Conservation (phyloP, 176 grass and related monocot genomes). For the Urochloa ruziziensis region DNA sequence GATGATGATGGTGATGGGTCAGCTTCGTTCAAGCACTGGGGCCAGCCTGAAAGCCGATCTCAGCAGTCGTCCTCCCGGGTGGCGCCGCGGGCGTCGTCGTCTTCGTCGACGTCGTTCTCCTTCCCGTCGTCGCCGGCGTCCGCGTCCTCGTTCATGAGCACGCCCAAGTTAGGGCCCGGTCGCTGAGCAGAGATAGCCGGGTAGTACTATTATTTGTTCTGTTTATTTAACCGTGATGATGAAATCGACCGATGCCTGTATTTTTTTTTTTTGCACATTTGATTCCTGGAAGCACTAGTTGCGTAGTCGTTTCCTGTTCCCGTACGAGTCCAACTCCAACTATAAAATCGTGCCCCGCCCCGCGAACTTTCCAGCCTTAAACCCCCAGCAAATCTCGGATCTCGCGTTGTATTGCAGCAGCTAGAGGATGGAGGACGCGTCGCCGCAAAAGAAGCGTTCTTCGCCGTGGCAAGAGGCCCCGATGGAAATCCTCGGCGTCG, state of each 20-base stretch:
- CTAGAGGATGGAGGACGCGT: background rate
- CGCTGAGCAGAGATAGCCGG: background rate
- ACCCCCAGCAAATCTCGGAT: background rate
- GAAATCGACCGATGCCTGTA: background rate
- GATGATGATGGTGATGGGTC: background rate
- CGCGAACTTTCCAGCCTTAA: too few species aligned
- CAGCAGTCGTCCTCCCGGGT: background rate
- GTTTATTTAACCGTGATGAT: background rate
- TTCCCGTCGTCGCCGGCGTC: conserved; percentile 15
- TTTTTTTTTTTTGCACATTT: background rate
- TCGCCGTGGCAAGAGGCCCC: background rate
- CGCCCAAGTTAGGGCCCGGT: background rate
- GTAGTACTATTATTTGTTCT: background rate
- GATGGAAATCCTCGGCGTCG: background rate
- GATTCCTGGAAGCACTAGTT: background rate
- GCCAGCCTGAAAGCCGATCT: background rate
- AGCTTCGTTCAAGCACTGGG: conserved; percentile 1
- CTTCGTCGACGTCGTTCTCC: background rate
- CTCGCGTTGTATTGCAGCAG: too few species aligned
- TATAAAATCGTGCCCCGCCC: background rate
- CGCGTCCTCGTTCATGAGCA: background rate
- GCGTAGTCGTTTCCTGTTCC: background rate
- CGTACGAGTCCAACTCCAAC: background rate
- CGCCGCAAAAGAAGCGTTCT: background rate
- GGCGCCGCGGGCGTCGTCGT: background rate